These are phyloP conservation scores for Nannizzia gypsea DNA, from an alignment of 2,329 filamentous ascomycete genomes.

Conservation along the genomic window DNA sequence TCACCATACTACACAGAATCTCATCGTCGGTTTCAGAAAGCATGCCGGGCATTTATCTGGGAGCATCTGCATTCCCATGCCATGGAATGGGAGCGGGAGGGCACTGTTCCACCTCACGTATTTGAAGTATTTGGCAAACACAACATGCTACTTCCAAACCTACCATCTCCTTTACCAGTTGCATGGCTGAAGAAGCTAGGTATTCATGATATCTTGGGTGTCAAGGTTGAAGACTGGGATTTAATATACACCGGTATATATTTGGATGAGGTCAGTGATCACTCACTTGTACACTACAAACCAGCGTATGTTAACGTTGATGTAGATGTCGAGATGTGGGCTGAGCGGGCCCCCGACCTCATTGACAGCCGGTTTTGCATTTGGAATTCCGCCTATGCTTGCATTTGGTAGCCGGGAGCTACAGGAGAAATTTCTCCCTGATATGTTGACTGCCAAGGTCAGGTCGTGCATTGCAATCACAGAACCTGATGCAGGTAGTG, in stretches of 20 bases:
- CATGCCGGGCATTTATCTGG: constrained; percentile 53
- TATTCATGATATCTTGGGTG: constrained; percentile 54
- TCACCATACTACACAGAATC: constrained; percentile 59
- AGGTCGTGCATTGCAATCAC: constrained; percentile 67
- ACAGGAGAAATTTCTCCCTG: constrained; percentile 56
- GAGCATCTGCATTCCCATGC: constrained; percentile 52
- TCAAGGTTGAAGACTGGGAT: constrained; percentile 62
- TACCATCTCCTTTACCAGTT: constrained; percentile 57
- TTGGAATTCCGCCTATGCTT: constrained; percentile 58
- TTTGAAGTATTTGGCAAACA: constrained; percentile 52
- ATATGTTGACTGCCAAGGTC: constrained; percentile 54
- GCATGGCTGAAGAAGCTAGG: constrained; percentile 55
- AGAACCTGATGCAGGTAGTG: constrained; percentile 60
- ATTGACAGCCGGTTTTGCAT: constrained; percentile 61
- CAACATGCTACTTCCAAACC: constrained; percentile 58
- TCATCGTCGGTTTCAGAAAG: constrained; percentile 55
- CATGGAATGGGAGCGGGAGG: constrained; percentile 58
- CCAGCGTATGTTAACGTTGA: not conserved
- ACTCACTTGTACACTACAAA: not conserved
- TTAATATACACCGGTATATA: constrained; percentile 61
- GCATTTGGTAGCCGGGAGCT: constrained; percentile 54
- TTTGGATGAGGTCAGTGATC: constrained; percentile 45
- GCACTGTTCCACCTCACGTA: constrained; percentile 51
- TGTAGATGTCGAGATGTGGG: constrained; percentile 51
- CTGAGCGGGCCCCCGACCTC: constrained; percentile 51